A percentile compares a stretch with the other conserved stretches of the same genome.
Conservation (phyloP, 73 alveolate genomes). For the Paraurostyla sp. region DNA sequence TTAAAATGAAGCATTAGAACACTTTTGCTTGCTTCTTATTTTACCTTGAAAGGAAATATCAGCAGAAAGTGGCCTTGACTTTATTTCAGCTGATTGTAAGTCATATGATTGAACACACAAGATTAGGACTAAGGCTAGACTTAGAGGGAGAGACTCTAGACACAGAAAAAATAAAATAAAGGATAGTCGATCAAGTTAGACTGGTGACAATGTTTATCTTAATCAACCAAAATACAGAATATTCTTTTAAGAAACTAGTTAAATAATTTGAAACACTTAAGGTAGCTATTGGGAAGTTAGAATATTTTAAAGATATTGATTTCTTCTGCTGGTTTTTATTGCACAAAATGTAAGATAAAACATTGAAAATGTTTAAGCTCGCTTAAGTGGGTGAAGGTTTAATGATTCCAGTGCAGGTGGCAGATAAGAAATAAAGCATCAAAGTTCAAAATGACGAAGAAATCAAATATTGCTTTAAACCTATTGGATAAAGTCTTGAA, state of each 20-base stretch:
- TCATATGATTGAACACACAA: conserved; percentile 38
- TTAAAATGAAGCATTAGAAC: conserved; percentile 21
- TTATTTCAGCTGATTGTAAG: not conserved
- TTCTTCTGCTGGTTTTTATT: conserved; percentile 47
- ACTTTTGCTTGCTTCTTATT: conserved; percentile 27
- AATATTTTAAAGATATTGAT: conserved; percentile 15
- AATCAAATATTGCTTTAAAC: not conserved
- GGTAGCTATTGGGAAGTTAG: conserved; percentile 40
- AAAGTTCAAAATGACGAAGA: not conserved
- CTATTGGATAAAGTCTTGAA: conserved; percentile 23
- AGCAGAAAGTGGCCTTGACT: not conserved
- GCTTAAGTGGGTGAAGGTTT: conserved; percentile 32
- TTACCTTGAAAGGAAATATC: conserved; percentile 32
- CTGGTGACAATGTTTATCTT: conserved; percentile 18
- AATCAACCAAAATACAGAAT: conserved; percentile 25
- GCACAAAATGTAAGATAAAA: conserved; percentile 48
- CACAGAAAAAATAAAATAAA: not conserved
- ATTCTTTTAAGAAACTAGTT: not conserved
- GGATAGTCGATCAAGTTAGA: conserved; percentile 15
- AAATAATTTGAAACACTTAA: conserved; percentile 34
- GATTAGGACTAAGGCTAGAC: not conserved
- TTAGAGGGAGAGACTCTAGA: not conserved
- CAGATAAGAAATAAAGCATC: not conserved
- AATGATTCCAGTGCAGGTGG: conserved; percentile 7
- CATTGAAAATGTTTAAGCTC: conserved; percentile 10